Evolutionary conservation across 2,329 filamentous ascomycete genomes (phyloP), one percentile per base, ranked within the genome.

Genomic region (Penicillium hordei): DNA sequence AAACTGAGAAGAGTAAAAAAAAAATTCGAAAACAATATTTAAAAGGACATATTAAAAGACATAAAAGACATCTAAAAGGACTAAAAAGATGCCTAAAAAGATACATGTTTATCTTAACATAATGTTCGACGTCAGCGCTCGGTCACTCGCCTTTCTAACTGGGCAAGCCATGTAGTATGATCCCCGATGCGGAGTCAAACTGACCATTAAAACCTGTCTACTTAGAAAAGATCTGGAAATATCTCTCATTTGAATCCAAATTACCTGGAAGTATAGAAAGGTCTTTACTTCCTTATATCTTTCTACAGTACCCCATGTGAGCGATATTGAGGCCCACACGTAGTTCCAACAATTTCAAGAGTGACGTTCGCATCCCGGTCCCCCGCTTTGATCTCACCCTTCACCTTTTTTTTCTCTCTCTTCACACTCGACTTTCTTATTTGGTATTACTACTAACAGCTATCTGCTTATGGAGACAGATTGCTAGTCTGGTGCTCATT

Each of bases 261-360:
- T 45, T 45, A n/a, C 21, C 31, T 29, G 19, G 8, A 43, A 52
- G 19, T 34, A 34, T 34, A 17, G 3, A 17, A 25, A 15, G 3
- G 19, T 9, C 4, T 17, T 19, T 40, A 25, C 13, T 17, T 51
- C 29, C 12, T n/a, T 9, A 13, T 12, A 12, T 21, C 17, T 13
- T 25, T 9, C n/a, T 4, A 21, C 12, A 17, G 7, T 40, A 3
- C 3, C 17, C 2, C 40, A 66, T 65, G 63, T 59, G 58, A 62
- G 56, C 54, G 63, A 45, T 66, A 67, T 59, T 66, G 58, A 65
- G 51, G 63, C 21, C 39, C 50, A 25, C 50, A 19, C 29, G 40
- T 46, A 17, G 17, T 52, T 52, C 38, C 33, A 39, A 23, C 19
- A 23, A 21, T 34, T 38, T 27, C 48, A 31, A 31, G n/a, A 52